Percentiles rank a stretch among this genome's conserved stretches.
Conservation (phyloP, 179 eudicot species). For the Camellia oleifera region DNA sequence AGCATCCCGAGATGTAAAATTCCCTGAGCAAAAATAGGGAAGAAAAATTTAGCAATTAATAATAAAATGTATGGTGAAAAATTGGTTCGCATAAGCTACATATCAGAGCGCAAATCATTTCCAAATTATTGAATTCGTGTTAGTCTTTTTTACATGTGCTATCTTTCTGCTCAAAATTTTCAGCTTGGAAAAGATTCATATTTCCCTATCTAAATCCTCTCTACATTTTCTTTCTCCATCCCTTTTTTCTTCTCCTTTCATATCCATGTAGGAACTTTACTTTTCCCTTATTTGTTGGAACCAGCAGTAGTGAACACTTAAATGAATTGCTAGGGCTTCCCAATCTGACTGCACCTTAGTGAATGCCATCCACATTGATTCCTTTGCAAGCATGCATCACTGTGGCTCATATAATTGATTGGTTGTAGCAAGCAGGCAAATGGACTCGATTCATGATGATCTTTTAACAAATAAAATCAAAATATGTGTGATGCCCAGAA, state of each 20-base stretch:
- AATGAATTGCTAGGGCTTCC: background rate
- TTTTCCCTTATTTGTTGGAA: background rate
- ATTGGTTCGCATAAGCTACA: background rate
- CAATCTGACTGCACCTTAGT: background rate
- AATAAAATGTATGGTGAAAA: background rate
- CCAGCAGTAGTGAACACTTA: background rate
- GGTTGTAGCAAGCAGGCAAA: background rate
- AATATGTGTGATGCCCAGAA: too few species aligned
- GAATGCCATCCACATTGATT: background rate
- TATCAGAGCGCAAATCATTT: background rate
- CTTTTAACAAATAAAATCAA: background rate
- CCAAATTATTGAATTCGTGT: background rate
- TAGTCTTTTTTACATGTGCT: background rate
- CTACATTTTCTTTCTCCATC: background rate
- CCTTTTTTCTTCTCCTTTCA: background rate
- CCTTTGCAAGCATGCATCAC: background rate
- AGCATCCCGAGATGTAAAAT: conserved; percentile 25
- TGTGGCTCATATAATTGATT: background rate
- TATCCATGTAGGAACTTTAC: background rate
- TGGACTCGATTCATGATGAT: background rate
- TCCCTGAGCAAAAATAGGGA: conserved; percentile 26
- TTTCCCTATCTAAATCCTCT: background rate
- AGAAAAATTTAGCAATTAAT: background rate
- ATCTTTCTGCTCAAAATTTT: background rate
- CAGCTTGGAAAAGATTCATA: background rate